Percentiles rank a stretch among this genome's conserved stretches.
These are phyloP conservation scores for Chloranthus sessilifolius DNA, from an alignment of 164 flowering plant species.

Conservation along the genomic window DNA sequence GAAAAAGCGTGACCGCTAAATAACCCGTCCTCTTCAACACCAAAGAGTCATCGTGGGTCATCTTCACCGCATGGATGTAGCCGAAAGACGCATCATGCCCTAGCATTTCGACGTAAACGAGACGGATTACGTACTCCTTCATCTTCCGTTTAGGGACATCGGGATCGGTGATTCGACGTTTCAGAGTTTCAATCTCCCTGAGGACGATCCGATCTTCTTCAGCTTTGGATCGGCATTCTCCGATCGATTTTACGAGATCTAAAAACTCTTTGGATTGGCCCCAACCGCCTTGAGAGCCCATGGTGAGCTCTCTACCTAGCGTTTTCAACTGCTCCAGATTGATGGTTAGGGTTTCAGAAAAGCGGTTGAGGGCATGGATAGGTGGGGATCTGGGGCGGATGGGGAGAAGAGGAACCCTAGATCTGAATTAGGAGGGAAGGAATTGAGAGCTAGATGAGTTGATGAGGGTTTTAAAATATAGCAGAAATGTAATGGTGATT, in stretches of 20 bases:
- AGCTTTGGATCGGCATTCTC: constrained; percentile 94
- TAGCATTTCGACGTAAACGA: constrained; percentile 91
- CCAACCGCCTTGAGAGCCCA: constrained; percentile 92
- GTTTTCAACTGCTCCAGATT: constrained; percentile 91
- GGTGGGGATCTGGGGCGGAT: no score
- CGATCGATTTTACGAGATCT: constrained; percentile 93
- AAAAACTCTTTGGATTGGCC: constrained; percentile 92
- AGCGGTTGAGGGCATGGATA: no score
- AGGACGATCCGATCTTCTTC: constrained; percentile 94
- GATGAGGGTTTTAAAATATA: no score
- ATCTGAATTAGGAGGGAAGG: no score
- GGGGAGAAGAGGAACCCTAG: no score
- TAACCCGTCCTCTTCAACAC: constrained; percentile 83
- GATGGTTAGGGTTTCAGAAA: no score
- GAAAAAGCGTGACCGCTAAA: constrained; percentile 83
- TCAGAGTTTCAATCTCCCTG: constrained; percentile 81
- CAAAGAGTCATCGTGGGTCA: constrained; percentile 88
- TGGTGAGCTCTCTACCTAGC: constrained; percentile 96
- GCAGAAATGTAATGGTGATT: no score
- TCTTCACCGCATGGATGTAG: constrained; percentile 97
- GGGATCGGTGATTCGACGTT: constrained; percentile 66
- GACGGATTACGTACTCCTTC: constrained; percentile 93
- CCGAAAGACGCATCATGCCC: constrained; percentile 99
- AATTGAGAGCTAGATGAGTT: no score
- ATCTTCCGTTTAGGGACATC: constrained; percentile 86